Base-by-base conservation (phyloP, 768 basidiomycete genomes). In the Nidularia pulvinata region DNA sequence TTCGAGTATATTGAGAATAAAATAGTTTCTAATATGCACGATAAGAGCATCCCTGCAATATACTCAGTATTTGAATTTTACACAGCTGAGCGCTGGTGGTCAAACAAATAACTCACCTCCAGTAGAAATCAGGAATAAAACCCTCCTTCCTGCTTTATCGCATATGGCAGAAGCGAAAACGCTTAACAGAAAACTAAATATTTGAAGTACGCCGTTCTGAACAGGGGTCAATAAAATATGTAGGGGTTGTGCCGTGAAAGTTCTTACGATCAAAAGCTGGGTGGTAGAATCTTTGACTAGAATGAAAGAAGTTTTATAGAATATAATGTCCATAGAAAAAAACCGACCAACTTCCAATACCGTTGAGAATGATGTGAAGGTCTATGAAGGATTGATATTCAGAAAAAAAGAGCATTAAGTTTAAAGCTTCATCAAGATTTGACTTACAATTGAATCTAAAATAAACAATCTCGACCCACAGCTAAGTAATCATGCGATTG, bases 1-100 rank as follows among this genome's bases (percentile, higher is more conserved):
- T 74, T 62, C 0, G 80, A 65, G 49, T 63, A 65, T 5, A 63
- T 43, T 0, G 65, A 54, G 37, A 81, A 79, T 60, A 79, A 83
- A 35, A 82, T 66, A 1, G 82, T 84, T 66, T 86, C 85, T 4
- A 81, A 65, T 33, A 66, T 78, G 71, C 81, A 86, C 64, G 81
- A 81, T 6, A 84, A 32, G 6, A 79, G 59, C 83, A 86, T 86
- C 10, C 71, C 70, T 67, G 7, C 9, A 22, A 7, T 13, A 35
- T 6, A 54, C 53, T 47, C 34, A 22, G n/a, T 42, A 47, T 46
- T 19, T 10, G 7, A 44, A 49, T 13, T 25, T 46, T 13, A 14
- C 50, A 48, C 33, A n/a, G n/a, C n/a, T n/a, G n/a, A n/a, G n/a
- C n/a, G n/a, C n/a, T n/a, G n/a, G n/a, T n/a, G n/a, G 39, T 1